These are phyloP conservation scores for Colletotrichum sp. DNA, from an alignment of 2,329 filamentous ascomycete species.

Conservation along the genomic window DNA sequence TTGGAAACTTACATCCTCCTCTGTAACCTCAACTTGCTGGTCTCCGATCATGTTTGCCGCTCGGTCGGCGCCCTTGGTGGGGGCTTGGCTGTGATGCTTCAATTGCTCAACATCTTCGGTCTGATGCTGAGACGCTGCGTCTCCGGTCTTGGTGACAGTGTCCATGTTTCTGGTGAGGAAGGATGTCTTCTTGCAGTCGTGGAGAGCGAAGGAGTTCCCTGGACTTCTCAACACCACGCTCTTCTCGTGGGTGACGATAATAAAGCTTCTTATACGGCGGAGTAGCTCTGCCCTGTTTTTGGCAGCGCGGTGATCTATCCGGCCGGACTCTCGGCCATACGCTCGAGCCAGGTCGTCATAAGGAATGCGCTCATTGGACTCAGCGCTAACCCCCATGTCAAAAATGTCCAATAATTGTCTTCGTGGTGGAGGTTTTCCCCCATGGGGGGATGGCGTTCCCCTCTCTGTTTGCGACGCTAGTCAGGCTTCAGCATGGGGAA, in stretches of 20 bases:
- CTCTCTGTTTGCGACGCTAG: neutral
- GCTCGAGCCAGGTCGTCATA: neutral
- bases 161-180: neutral
- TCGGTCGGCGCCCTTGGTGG: constrained; percentile 2
- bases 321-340: neutral
- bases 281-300: neutral
- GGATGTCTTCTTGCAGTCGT: neutral
- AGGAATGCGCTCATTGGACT: neutral
- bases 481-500: neutral
- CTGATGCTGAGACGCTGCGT: constrained; percentile 1
- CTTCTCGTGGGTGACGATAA: neutral
- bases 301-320: neutral
- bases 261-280: neutral
- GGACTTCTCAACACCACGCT: neutral
- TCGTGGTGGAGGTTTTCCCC: neutral
- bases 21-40: constrained; percentile 29
- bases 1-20: constrained; percentile 34
- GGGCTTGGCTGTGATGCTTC: constrained; percentile 2
- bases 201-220: neutral
- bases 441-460: neutral
- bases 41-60: constrained; percentile 19
- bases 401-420: neutral
- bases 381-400: neutral
- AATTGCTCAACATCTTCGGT: constrained; percentile 11
- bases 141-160: neutral